Percentiles rank a stretch among this genome's conserved stretches.
Conservation (phyloP, 345 rosid genomes). For the Syzygium oleosum region DNA sequence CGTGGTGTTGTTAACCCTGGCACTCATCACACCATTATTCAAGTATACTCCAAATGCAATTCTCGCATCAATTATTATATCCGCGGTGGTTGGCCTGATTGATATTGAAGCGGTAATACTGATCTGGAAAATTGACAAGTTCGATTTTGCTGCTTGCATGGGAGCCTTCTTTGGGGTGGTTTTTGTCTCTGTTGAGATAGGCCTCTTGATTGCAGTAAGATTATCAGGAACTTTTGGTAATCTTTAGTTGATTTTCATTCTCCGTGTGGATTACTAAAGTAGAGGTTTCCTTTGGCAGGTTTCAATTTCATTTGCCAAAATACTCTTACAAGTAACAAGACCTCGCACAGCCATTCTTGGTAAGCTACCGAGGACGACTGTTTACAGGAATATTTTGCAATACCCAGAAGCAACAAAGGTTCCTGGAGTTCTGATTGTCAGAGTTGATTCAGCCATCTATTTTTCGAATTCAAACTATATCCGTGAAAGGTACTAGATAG, state of each 20-base stretch:
- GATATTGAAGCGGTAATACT: slow-evolving; percentile 39
- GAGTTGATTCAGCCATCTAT: slow-evolving; percentile 84
- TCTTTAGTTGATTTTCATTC: not conserved
- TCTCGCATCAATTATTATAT: slow-evolving; percentile 63
- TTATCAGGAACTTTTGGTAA: not conserved
- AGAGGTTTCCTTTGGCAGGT: slow-evolving; percentile 26
- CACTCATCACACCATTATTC: slow-evolving; percentile 58
- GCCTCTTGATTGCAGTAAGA: slow-evolving; percentile 58
- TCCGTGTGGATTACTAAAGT: not conserved
- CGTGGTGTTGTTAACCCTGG: slow-evolving; percentile 49
- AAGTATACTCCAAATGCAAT: slow-evolving; percentile 68
- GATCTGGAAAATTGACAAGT: slow-evolving; percentile 77
- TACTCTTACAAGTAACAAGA: slow-evolving; percentile 82
- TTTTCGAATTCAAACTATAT: slow-evolving; percentile 78
- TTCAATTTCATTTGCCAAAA: slow-evolving; percentile 68
- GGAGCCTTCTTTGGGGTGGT: slow-evolving; percentile 84
- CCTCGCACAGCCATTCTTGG: slow-evolving; percentile 75
- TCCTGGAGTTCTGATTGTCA: slow-evolving; percentile 53
- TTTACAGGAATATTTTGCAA: slow-evolving; percentile 58
- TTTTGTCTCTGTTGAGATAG: slow-evolving; percentile 57
- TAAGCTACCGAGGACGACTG: slow-evolving; percentile 54
- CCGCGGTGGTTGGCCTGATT: slow-evolving; percentile 55
- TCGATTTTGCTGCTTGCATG: slow-evolving; percentile 63
- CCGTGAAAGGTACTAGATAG: slow-evolving; percentile 47
- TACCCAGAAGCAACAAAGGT: slow-evolving; percentile 69